These are phyloP conservation scores for Ophiocordyceps camponoti-floridani DNA, from an alignment of 2,329 filamentous ascomycete genomes.

Conservation along the genomic window DNA sequence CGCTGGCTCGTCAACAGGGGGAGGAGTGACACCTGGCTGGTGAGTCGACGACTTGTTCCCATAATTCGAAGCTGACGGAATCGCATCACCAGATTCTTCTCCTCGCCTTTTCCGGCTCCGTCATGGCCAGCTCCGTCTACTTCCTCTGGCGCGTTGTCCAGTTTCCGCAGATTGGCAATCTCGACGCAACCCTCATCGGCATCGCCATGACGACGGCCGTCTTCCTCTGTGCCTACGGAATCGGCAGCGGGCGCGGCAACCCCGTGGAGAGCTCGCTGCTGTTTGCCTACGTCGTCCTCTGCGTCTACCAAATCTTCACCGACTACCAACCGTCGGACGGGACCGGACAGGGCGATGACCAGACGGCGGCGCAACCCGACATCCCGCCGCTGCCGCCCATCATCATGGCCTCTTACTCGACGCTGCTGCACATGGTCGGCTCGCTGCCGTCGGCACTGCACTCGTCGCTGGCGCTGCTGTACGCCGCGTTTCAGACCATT, in stretches of 20 bases:
- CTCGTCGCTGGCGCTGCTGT: constrained; percentile 69
- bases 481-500: constrained; percentile 86
- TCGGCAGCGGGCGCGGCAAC: constrained; percentile 83
- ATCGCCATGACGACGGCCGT: constrained; percentile 83
- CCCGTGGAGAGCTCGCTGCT: constrained; percentile 87
- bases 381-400: constrained; percentile 93
- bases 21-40: constrained; percentile 91
- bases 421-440: constrained; percentile 66
- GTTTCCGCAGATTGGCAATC: constrained; percentile 82
- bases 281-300: constrained; percentile 95
- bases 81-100: constrained; percentile 73
- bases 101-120: constrained; percentile 70
- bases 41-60: too few relatives aligned
- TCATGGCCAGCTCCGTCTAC: constrained; percentile 87
- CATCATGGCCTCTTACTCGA: constrained; percentile 96
- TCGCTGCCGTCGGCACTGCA: constrained; percentile 70
- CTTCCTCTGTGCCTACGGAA: constrained; percentile 85
- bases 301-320: constrained; percentile 98
- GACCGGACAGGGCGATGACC: constrained; percentile 31
- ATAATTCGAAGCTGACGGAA: too few relatives aligned
- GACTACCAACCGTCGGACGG: constrained; percentile 80
- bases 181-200: constrained; percentile 84
- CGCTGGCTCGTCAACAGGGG: constrained; percentile 88
- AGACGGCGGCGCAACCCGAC: constrained; percentile 48
- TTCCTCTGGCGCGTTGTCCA: constrained; percentile 90